Evolutionary conservation across 2,329 filamentous ascomycete species (phyloP), one percentile per base, ranked within the genome.

Genomic region (Penicillium sp.): DNA sequence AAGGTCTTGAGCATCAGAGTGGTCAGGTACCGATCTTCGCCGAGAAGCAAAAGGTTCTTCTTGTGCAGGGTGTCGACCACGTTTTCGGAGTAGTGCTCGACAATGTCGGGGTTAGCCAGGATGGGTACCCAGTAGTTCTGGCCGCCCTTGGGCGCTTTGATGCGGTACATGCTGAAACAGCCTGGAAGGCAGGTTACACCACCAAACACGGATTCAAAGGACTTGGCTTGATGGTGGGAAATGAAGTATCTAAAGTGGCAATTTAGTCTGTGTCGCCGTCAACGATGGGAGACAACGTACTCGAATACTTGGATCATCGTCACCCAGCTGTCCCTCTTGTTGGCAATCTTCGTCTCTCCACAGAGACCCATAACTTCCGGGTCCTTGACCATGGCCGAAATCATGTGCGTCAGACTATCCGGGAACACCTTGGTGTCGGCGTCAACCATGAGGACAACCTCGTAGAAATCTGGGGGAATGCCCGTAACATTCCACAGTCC

Each of bases 91-190:
- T 98, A 98, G 72, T 98, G 93, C 73, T 98, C 93, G 38, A 98
- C 94, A 35, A 98, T 87, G 64, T 98, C 94, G 2, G 94, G 94
- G 68, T 98, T 98, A 59, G 93, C 93, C 55, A 98, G 80, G 62
- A 98, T 97, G 6, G 93, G 93, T 20, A 98, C 93, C 93, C 93
- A 98, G 74, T 97, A 98, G 75, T 98, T 97, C 68, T 97, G 89
- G 22, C 87, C 91, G 56, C 93, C 93, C 74, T 98, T 98, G 50
- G 93, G 94, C 24, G 93, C 87, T 74, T 98, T 98, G 80, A 98
- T 97, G 63, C 93, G 87, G 76, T 98, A 98, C 94, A 98, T 98
- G 78, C 89, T 96, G 83, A 98, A 98, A 77, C 93, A 98, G 55
- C 93, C 93, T 13, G 93, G 93, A 59, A 98, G 77, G 78, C 93